Base-by-base conservation (phyloP, 768 basidiomycete species). In the Fomitopsis serialis region DNA sequence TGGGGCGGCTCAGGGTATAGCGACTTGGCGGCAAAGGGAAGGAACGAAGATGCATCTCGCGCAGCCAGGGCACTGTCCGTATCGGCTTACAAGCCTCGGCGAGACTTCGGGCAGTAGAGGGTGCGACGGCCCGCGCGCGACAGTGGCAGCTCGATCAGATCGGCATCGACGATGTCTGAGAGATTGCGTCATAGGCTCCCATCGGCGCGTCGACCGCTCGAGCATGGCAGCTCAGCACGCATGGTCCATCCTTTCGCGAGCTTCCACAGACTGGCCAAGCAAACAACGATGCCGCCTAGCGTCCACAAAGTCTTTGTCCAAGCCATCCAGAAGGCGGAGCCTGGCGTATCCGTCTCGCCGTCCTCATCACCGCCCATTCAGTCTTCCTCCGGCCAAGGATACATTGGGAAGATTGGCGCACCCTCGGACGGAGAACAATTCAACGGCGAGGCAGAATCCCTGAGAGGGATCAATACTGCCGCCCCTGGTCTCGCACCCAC, bases 401-500 rank as follows among this genome's bases (percentile, higher is more conserved):
- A 88, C 66, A 89, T 77, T 57, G 81, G 74, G 46, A 91, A 92
- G 62, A 48, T 73, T 10, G 87, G 88, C 7, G 64, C 69, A 4
- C 45, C 69, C 6, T 48, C 55, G 15, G 85, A 89, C 53, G 63
- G 48, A 51, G 88, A 87, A 55, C 89, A 91, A 57, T 90, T 78
- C 57, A 61, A 63, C 0, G 87, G 86, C 12, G 89, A 92, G 67
- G 80, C 75, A 37, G 81, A 82, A 59, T 87, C 89, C 8, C 76
- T 92, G 50, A 78, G 71, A 55, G 80, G 76, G 2, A 87, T 91
- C 47, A 60, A 74, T 24, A 59, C 62, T 17, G 88, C 84, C n/a
- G 85, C 87, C 2, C 85, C 86, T 12, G 81, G 82, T 0, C 65
- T 91, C 22, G 82, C 77, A 1, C 89, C 89, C 0, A 69, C 58